phyloP scores from a whole-genome alignment of 768 basidiomycete genomes.

The Boletus tomentosulus region DNA sequence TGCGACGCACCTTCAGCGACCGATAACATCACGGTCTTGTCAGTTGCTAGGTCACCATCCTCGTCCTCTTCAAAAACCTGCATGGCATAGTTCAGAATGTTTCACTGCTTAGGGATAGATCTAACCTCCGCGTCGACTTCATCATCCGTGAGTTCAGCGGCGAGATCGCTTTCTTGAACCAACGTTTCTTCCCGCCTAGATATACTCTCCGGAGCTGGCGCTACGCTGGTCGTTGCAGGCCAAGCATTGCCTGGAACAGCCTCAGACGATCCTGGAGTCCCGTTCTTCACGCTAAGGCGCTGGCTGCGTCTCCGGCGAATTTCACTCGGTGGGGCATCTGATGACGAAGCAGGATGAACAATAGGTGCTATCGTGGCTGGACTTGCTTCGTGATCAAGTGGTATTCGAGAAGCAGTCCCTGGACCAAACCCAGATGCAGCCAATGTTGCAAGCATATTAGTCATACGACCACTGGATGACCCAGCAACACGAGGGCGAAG shows the following conservation, averaged over 20 bases:
- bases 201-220: constrained; percentile 25
- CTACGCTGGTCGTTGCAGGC: constrained; percentile 21
- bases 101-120: not conserved
- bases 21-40: constrained; percentile 84
- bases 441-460: constrained; percentile 88
- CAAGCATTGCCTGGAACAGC: constrained; percentile 14
- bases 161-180: constrained; percentile 57
- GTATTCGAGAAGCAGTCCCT: constrained; percentile 38
- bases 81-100: constrained; percentile 12
- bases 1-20: constrained; percentile 65
- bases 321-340: constrained; percentile 36
- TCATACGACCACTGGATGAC: constrained; percentile 59
- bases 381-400: constrained; percentile 32
- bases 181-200: constrained; percentile 44
- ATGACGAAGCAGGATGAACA: constrained; percentile 29
- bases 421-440: constrained; percentile 70
- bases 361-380: constrained; percentile 27
- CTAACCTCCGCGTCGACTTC: constrained; percentile 73
- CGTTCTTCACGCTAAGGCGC: constrained; percentile 71
- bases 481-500: constrained; percentile 86
- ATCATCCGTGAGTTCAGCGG: constrained; percentile 79
- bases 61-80: constrained; percentile 85
- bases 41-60: constrained; percentile 66
- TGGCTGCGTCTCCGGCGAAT: constrained; percentile 74
- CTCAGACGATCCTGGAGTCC: constrained; percentile 17